These are phyloP conservation scores for Hypoxylon sp. DNA, from an alignment of 2,329 filamentous ascomycete species.

Conservation along the genomic window DNA sequence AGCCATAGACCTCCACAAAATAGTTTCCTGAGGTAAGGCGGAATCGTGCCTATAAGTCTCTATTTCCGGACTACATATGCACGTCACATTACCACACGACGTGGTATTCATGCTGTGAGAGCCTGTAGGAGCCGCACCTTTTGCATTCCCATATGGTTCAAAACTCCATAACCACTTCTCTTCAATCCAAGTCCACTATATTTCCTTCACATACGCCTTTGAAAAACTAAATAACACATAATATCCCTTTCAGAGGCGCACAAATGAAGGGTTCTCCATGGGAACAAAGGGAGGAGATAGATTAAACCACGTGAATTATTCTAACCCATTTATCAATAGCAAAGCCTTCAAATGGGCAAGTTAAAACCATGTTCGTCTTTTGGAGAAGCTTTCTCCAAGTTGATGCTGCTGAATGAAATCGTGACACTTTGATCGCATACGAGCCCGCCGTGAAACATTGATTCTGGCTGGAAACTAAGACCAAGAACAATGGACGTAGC, in stretches of 20 bases:
- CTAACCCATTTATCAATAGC: slow-evolving; percentile 1
- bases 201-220: slow-evolving; percentile 3
- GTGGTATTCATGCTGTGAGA: slow-evolving; percentile 1
- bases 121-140: slow-evolving; percentile 7
- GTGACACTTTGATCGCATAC: slow-evolving; percentile 16
- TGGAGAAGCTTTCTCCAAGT: background rate
- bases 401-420: slow-evolving; percentile 15
- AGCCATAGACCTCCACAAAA: slow-evolving; percentile 8
- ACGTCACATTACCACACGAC: slow-evolving; percentile 8
- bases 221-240: slow-evolving; percentile 1
- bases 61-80: slow-evolving; percentile 10
- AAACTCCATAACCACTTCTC: background rate
- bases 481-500: slow-evolving; percentile 9
- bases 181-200: background rate
- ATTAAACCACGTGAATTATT: background rate
- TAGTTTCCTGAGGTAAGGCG: slow-evolving; percentile 1
- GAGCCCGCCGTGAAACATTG: slow-evolving; percentile 23
- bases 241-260: background rate
- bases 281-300: slow-evolving; percentile 7
- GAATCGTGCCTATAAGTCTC: background rate
- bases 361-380: background rate
- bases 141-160: background rate
- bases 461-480: slow-evolving; percentile 4
- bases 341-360: background rate
- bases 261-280: background rate